phyloP scores from a whole-genome alignment of 2,329 filamentous ascomycete genomes.

The Tolypocladium capitatum region DNA sequence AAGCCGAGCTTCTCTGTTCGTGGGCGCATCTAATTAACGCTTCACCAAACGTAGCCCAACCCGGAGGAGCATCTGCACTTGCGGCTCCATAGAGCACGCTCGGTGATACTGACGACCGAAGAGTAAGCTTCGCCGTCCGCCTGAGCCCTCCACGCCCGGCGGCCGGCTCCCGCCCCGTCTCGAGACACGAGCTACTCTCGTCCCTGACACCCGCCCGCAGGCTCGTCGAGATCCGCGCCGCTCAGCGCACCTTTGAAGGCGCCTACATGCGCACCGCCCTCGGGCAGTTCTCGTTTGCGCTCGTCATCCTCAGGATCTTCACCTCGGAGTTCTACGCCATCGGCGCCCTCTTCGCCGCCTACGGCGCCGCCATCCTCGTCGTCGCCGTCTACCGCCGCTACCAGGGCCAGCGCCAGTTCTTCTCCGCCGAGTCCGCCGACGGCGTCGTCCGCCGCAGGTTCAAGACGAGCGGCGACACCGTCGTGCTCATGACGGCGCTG shows the following conservation, averaged over 20 bases:
- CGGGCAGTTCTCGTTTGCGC: constrained; percentile 86
- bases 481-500: constrained; percentile 41
- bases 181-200: not conserved
- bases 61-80: constrained; percentile 65
- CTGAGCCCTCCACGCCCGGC: not conserved
- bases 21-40: not conserved
- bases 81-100: constrained; percentile 71
- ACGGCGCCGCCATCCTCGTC: constrained; percentile 71
- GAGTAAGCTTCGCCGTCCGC: constrained; percentile 39
- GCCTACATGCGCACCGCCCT: constrained; percentile 92
- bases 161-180: not conserved
- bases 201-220: constrained; percentile 17
- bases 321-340: constrained; percentile 93
- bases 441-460: constrained; percentile 36
- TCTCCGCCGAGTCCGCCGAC: constrained; percentile 33
- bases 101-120: constrained; percentile 64
- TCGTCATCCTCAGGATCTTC: constrained; percentile 87
- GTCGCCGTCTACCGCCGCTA: constrained; percentile 77
- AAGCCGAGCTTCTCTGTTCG: not conserved
- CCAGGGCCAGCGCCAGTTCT: constrained; percentile 91
- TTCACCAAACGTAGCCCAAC: constrained; percentile 33
- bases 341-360: constrained; percentile 88
- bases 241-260: constrained; percentile 92
- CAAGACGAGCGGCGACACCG: constrained; percentile 50
- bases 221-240: constrained; percentile 86